Evolutionary conservation across 1,284 basidiomycete genomes (phyloP), one percentile per base, ranked within the genome.

Genomic region (Puccinia coronata): DNA sequence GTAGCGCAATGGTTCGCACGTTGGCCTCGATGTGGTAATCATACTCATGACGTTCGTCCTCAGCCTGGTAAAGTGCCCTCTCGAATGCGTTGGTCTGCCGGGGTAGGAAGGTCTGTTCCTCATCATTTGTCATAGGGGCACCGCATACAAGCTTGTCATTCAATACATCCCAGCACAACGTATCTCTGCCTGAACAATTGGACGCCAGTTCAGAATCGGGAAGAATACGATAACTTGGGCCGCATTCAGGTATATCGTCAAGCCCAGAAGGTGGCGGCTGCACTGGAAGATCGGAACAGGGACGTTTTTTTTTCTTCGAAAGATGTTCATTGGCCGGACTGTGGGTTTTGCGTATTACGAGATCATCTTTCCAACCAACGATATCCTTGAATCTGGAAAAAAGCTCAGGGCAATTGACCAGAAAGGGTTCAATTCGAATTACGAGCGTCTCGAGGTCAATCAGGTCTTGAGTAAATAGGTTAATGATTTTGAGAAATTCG

Each of bases 21-120:
- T 98, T 92, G 57, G 93, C 95, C 86, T 98, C 95, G 75, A 99
- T 91, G 85, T 97, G 93, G 84, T 97, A 96, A 85, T 98, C 95
- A 87, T 96, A 99, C 87, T 99, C 97, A 88, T 98, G 95, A 36
- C 97, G 91, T 86, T 99, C 97, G 86, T 99, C 97, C 87, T 99
- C 97, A 84, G 93, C 93, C 86, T 94, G 94, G 88, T 99, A 96
- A 80, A 99, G 89, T 0, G 94, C 93, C 85, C 98, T 96, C 87
- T 99, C 97, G 86, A 94, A 98, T 2, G 91, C 90, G 86, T 98
- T 99, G 89, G 98, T 98, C 89, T 96, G 96, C 87, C 98, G 95
- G 6, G 96, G 91, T 82, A 95, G 90, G 87, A 98, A 98, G 0
- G 93, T 90, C 84, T 97, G 94, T 84, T 98, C 97, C 82, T 96